Evolutionary conservation across 1,284 basidiomycete genomes (phyloP), one percentile per base, ranked within the genome.

Genomic region (Athelia psychrophila): DNA sequence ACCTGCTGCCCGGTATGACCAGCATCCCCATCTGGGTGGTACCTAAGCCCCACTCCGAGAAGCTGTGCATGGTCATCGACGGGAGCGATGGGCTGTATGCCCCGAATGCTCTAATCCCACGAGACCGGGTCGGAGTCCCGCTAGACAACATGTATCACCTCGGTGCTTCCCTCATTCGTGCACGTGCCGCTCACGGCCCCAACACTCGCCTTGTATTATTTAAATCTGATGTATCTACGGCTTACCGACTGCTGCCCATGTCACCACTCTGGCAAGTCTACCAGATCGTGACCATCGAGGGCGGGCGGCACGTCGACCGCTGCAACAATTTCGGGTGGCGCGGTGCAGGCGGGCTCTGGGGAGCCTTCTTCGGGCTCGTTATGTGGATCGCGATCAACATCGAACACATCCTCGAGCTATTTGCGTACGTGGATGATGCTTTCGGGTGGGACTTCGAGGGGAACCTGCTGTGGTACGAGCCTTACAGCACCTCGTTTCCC

Each of bases 1-100:
- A 51, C 18, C 54, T 60, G 3, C 48, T 57, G 3, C 58, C 58
- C 0, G 58, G 58, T 8, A 60, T 59, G 58, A 44, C 49, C 16
- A 38, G 46, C 16, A 42, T 42, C n/a, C 38, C 38, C n/a, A 42
- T 42, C n/a, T 22, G 20, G 16, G 38, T 42, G 49, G 56, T 60
- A 8, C 58, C 58, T 0, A 60, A 60, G 46, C 58, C 55, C 3
- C 45, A 54, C 46, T 50, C 58, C 6, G 48, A 51, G 44, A 56
- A 56, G 18, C 51, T 58, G 8, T 48, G 54, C 9, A 35, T 60
- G 10, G 44, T 60, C 50, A 51, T 42, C 18, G 54, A 60, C 45
- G 54, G 56, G 8, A 49, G 25, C 22, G 48, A n/a, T 42, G 38
- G 38, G 8, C 5, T 18, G 8, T 42, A 9, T 6, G 38, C 38